Evolutionary conservation across 2,329 filamentous ascomycete genomes (phyloP).

Genomic region (Exophiala alcalophila): DNA sequence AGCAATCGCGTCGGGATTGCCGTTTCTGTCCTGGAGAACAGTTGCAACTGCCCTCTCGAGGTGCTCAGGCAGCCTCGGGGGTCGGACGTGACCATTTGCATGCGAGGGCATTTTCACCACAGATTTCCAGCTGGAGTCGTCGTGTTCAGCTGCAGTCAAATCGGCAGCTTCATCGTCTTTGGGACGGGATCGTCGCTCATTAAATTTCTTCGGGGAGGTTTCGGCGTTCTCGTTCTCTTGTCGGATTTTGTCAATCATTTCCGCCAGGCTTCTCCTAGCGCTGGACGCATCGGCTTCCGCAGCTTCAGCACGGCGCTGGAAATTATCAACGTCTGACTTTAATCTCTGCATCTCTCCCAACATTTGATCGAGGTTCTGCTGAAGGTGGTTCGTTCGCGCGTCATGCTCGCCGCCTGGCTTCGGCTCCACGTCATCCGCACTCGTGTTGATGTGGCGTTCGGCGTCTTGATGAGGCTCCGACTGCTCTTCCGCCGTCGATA

Average conservation of each 20-base stretch:
- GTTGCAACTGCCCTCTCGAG: slow-evolving; percentile 38
- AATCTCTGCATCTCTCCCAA: slow-evolving; percentile 76
- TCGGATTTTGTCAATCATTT: slow-evolving; percentile 83
- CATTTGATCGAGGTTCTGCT: slow-evolving; percentile 72
- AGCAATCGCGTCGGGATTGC: slow-evolving; percentile 41
- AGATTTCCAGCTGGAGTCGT: slow-evolving; percentile 1
- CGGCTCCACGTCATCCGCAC: slow-evolving; percentile 23
- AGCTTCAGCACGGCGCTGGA: slow-evolving; percentile 71
- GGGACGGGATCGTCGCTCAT: neutral
- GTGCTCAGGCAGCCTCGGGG: slow-evolving; percentile 43
- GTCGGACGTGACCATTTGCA: slow-evolving; percentile 47
- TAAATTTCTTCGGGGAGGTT: neutral
- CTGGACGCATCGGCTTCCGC: slow-evolving; percentile 75
- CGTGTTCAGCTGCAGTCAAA: neutral
- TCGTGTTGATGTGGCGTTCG: slow-evolving; percentile 5
- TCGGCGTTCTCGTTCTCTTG: slow-evolving; percentile 47
- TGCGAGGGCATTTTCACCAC: slow-evolving; percentile 22
- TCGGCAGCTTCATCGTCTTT: neutral
- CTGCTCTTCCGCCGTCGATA: slow-evolving; percentile 36
- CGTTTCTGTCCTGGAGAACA: slow-evolving; percentile 43
- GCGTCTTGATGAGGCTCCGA: slow-evolving; percentile 23
- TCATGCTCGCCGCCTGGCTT: slow-evolving; percentile 39
- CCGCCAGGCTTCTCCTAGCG: slow-evolving; percentile 70
- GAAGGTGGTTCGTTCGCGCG: slow-evolving; percentile 51
- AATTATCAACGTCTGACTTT: slow-evolving; percentile 74